phyloP scores from a whole-genome alignment of 202 grass and related monocot genomes.

The Bolboschoenoplectus hybrid region DNA sequence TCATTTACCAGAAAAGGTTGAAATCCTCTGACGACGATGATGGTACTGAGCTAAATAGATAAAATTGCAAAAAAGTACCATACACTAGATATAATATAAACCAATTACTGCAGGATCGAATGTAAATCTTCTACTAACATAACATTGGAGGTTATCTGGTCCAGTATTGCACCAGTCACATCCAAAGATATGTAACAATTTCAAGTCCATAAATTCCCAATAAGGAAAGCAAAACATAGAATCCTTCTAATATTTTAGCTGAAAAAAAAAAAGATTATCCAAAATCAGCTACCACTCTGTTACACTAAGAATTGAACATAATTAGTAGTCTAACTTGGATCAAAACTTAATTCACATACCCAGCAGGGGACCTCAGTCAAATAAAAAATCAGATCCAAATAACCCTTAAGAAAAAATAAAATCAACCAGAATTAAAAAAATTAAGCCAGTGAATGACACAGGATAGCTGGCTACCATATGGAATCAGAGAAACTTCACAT shows the following conservation, averaged over 20 bases:
- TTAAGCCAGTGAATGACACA: neutral
- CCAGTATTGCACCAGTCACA: neutral
- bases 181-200: neutral
- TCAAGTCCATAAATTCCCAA: neutral
- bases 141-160: neutral
- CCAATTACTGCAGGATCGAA: neutral
- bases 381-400: neutral
- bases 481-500: neutral
- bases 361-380: neutral
- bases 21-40: neutral
- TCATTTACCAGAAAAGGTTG: neutral
- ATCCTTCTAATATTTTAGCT: neutral
- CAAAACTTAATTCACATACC: neutral
- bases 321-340: slow-evolving; percentile 22
- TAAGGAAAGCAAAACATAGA: neutral
- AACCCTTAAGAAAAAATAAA: neutral
- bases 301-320: neutral
- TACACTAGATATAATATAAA: neutral
- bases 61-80: neutral
- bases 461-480: neutral
- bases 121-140: neutral
- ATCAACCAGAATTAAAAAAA: neutral
- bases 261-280: neutral
- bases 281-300: slow-evolving; percentile 4
- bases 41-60: neutral